phyloP scores from a whole-genome alignment of 305 asterid genomes.

The Fraxinus greggii region DNA sequence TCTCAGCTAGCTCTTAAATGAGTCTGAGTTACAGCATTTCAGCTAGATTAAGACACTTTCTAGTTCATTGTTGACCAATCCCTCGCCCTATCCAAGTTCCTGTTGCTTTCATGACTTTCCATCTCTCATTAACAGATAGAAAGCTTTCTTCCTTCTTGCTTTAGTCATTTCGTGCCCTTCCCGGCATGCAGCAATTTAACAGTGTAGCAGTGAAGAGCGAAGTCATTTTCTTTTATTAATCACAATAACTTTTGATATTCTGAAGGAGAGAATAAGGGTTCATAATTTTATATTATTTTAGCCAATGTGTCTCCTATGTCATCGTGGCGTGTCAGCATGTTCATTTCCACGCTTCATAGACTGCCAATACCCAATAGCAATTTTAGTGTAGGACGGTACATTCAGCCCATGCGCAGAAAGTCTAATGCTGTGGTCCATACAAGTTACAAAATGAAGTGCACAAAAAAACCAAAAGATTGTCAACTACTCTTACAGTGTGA shows the following conservation, averaged over 20 bases:
- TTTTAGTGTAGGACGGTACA: neutral
- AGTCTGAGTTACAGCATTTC: neutral
- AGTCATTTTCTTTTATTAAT: neutral
- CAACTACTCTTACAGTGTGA: conserved; percentile 77
- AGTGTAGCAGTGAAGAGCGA: neutral
- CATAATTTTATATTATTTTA: neutral
- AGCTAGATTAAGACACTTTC: neutral
- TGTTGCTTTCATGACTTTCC: neutral
- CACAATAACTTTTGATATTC: neutral
- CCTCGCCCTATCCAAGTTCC: neutral
- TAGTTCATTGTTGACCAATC: neutral
- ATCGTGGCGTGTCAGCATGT: neutral
- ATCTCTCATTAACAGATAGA: neutral
- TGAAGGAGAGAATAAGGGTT: neutral
- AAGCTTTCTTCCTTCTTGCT: neutral
- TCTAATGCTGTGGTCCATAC: conserved; percentile 18
- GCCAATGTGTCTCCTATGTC: neutral
- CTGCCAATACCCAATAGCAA: neutral
- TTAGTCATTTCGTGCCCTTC: neutral
- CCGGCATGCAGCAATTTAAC: neutral
- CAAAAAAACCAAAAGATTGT: conserved; percentile 16
- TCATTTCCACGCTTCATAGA: neutral
- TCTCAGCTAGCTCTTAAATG: neutral
- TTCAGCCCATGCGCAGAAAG: conserved; percentile 21
- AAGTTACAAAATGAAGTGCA: conserved; percentile 20